Evolutionary conservation across 148 eudicot genomes (phyloP).

Genomic region (Amaranthus palmeri): DNA sequence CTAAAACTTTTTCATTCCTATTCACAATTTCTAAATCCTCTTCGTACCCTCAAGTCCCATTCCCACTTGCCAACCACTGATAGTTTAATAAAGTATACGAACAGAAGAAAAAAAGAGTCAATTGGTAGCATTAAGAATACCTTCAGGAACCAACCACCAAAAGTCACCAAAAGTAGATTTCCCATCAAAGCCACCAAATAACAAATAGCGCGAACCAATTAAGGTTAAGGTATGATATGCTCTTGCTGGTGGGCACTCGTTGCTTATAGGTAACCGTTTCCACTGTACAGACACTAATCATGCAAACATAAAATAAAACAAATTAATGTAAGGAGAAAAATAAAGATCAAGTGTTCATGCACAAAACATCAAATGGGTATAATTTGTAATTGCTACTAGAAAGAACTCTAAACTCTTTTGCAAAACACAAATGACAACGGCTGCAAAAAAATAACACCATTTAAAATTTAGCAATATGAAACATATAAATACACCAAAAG

Average conservation of each 20-base stretch:
- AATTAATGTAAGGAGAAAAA: background rate
- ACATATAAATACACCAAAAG: background rate
- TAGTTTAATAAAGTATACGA: no score
- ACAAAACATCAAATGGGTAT: background rate
- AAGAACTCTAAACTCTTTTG: background rate
- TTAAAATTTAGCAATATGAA: background rate
- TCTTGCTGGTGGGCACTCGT: slow-evolving; percentile 76
- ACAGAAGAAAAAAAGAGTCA: background rate
- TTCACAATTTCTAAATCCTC: no score
- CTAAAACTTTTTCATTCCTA: no score
- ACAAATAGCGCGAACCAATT: slow-evolving; percentile 65
- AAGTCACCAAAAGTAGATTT: slow-evolving; percentile 90
- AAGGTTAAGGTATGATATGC: slow-evolving; percentile 85
- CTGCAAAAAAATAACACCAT: background rate
- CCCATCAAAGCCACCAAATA: slow-evolving; percentile 98
- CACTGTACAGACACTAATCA: slow-evolving; percentile 78
- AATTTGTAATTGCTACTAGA: background rate
- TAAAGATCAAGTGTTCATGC: background rate
- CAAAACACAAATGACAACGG: background rate
- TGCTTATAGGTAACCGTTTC: slow-evolving; percentile 72
- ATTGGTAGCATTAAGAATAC: slow-evolving; percentile 32
- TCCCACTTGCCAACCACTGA: no score
- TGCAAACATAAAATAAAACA: background rate
- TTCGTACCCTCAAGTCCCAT: no score
- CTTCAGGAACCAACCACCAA: slow-evolving; percentile 99